Conservation (phyloP, 2,329 filamentous ascomycete genomes). For the Penicillium sp. region DNA sequence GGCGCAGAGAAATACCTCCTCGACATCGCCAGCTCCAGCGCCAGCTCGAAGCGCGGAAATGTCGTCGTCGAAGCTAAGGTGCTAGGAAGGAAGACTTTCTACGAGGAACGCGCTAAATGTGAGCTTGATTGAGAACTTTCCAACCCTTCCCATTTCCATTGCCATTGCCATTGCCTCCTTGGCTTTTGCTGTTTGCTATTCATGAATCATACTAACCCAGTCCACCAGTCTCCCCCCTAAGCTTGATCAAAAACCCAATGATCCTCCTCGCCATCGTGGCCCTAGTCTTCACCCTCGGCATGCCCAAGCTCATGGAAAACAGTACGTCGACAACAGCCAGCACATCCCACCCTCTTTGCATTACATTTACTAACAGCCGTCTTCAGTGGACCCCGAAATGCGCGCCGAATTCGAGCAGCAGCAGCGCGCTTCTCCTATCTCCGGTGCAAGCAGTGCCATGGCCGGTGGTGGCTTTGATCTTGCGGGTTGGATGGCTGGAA, state of each 20-base stretch:
- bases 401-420: constrained; percentile 90
- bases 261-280: constrained; percentile 87
- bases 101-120: constrained; percentile 76
- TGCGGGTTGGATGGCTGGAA: constrained; percentile 69
- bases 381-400: constrained; percentile 94
- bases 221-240: constrained; percentile 75
- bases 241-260: constrained; percentile 92
- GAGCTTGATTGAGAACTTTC: constrained; percentile 50
- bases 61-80: constrained; percentile 66
- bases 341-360: background rate
- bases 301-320: constrained; percentile 95
- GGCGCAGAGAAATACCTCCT: constrained; percentile 58
- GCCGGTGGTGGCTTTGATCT: constrained; percentile 67
- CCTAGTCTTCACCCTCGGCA: constrained; percentile 81
- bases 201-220: too few relatives aligned
- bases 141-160: too few relatives aligned
- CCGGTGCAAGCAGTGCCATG: constrained; percentile 62
- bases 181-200: too few relatives aligned
- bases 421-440: constrained; percentile 75
- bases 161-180: too few relatives aligned
- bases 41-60: constrained; percentile 41
- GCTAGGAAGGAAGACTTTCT: constrained; percentile 72
- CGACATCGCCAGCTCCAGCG: too few relatives aligned
- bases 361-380: background rate
- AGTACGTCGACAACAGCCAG: too few relatives aligned